These are phyloP conservation scores for Ogataea angusta DNA, from an alignment of 805 yeast genomes.

Conservation along the genomic window DNA sequence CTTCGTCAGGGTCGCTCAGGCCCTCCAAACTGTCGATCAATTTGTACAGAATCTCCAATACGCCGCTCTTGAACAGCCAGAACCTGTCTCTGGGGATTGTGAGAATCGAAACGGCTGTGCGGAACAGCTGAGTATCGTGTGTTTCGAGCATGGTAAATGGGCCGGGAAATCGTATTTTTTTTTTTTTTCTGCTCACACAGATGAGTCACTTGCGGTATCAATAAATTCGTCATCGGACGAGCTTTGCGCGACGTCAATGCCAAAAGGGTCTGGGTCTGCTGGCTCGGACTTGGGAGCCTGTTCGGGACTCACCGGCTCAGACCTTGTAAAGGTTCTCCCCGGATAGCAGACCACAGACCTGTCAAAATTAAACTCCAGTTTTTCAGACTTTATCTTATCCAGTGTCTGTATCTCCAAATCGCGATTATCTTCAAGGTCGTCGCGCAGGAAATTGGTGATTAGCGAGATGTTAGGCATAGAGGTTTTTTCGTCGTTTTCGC, in stretches of 20 bases:
- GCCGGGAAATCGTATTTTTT: background rate
- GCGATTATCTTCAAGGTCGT: slow-evolving; percentile 64
- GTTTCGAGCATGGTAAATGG: slow-evolving; percentile 5
- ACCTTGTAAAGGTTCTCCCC: slow-evolving; percentile 9
- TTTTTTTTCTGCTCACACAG: background rate
- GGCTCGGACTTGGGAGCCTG: too few relatives aligned
- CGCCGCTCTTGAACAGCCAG: slow-evolving; percentile 52
- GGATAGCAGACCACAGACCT: slow-evolving; percentile 25
- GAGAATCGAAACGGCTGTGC: slow-evolving; percentile 44
- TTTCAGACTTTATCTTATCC: slow-evolving; percentile 37
- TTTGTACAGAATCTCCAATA: slow-evolving; percentile 43
- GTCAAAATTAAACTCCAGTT: slow-evolving; percentile 23
- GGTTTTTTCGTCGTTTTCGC: slow-evolving; percentile 25
- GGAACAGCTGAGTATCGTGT: slow-evolving; percentile 43
- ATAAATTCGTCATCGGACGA: slow-evolving; percentile 5
- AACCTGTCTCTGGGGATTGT: slow-evolving; percentile 51
- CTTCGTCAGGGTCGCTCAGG: slow-evolving; percentile 14
- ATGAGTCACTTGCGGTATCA: slow-evolving; percentile 4
- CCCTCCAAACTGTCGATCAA: slow-evolving; percentile 33
- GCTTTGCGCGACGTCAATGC: slow-evolving; percentile 8
- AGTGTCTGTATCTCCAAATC: slow-evolving; percentile 55
- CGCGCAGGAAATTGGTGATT: slow-evolving; percentile 58
- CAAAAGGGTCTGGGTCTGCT: slow-evolving; percentile 6
- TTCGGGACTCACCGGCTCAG: too few relatives aligned
- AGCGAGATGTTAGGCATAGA: slow-evolving; percentile 51